Conservation (phyloP, 2,329 filamentous ascomycete species). For the Beauveria brongniartii region DNA sequence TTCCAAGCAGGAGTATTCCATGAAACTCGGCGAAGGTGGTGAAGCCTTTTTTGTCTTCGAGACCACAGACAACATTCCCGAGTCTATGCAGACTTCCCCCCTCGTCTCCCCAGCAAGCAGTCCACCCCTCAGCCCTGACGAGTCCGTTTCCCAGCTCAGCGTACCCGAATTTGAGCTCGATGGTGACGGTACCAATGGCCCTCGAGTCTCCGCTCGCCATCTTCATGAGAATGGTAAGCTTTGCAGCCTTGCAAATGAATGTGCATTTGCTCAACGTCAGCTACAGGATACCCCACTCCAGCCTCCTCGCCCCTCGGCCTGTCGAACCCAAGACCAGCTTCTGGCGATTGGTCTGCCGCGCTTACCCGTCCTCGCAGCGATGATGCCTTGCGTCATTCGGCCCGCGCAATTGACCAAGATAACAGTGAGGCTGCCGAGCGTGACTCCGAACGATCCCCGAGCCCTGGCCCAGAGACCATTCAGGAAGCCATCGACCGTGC, state of each 20-base stretch:
- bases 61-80: slow-evolving; percentile 85
- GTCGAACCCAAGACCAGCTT: slow-evolving; percentile 35
- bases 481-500: slow-evolving; percentile 77
- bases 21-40: slow-evolving; percentile 96
- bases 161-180: slow-evolving; percentile 66
- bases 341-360: slow-evolving; percentile 43
- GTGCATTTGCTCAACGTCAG: slow-evolving; percentile 11
- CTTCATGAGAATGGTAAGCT: slow-evolving; percentile 23
- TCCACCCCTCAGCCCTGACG: slow-evolving; percentile 51
- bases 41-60: slow-evolving; percentile 99
- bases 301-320: slow-evolving; percentile 36
- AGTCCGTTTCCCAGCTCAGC: slow-evolving; percentile 35
- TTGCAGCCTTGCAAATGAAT: not conserved
- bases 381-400: slow-evolving; percentile 41
- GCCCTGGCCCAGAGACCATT: slow-evolving; percentile 63
- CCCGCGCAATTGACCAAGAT: slow-evolving; percentile 30
- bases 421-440: slow-evolving; percentile 29
- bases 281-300: slow-evolving; percentile 42
- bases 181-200: slow-evolving; percentile 18
- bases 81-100: slow-evolving; percentile 87
- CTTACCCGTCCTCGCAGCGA: slow-evolving; percentile 45
- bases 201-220: slow-evolving; percentile 18
- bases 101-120: slow-evolving; percentile 84
- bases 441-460: slow-evolving; percentile 58
- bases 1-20: slow-evolving; percentile 83